Evolutionary conservation across 805 yeast genomes (phyloP).

Genomic region (Candida corydali): DNA sequence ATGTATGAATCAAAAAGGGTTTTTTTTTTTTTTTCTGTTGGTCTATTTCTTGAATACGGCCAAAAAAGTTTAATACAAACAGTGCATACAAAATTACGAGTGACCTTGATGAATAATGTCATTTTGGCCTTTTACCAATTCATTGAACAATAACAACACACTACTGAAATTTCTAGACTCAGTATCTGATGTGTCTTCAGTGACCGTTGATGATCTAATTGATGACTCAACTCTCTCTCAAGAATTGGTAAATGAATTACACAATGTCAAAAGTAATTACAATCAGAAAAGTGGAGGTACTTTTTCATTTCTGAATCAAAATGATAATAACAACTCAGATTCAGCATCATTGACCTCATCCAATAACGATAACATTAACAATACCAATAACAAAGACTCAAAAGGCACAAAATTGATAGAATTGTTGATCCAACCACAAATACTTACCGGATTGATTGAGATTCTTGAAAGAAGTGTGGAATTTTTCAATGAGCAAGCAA

Average conservation of each 20-base stretch:
- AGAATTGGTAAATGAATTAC: slow-evolving; percentile 35
- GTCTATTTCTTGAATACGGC: neutral
- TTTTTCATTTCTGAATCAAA: slow-evolving; percentile 24
- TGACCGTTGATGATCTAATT: slow-evolving; percentile 30
- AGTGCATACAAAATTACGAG: neutral
- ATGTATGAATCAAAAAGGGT: too few species aligned
- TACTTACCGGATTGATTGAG: slow-evolving; percentile 63
- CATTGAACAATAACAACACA: slow-evolving; percentile 32
- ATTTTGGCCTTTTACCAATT: slow-evolving; percentile 43
- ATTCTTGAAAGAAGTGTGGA: slow-evolving; percentile 54
- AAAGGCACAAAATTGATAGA: slow-evolving; percentile 60
- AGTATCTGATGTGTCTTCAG: slow-evolving; percentile 26
- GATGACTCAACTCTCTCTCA: slow-evolving; percentile 30
- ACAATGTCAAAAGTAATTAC: slow-evolving; percentile 31
- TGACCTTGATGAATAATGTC: slow-evolving; percentile 24
- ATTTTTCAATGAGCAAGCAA: slow-evolving; percentile 30
- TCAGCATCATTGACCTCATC: slow-evolving; percentile 35
- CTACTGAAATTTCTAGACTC: slow-evolving; percentile 40
- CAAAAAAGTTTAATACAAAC: neutral
- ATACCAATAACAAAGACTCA: slow-evolving; percentile 25
- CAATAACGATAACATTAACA: slow-evolving; percentile 21
- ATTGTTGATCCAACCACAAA: slow-evolving; percentile 73
- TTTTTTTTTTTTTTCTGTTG: slow-evolving; percentile 1
- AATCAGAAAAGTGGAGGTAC: slow-evolving; percentile 20
- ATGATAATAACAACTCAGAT: slow-evolving; percentile 12